phyloP scores from a whole-genome alignment of 2,329 filamentous ascomycete genomes.

The Saccharata proteae region DNA sequence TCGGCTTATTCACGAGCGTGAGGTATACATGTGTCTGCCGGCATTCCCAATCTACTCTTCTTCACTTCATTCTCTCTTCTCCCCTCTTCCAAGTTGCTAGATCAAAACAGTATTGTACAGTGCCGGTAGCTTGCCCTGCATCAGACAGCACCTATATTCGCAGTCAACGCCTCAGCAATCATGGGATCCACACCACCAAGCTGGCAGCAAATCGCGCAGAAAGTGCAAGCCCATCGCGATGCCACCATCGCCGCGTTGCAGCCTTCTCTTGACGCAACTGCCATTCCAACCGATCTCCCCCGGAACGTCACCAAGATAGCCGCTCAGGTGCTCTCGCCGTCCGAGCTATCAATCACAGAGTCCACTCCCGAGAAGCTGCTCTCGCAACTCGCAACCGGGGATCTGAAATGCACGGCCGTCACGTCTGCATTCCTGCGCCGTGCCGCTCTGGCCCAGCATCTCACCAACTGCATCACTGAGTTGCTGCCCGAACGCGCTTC shows the following conservation, averaged over 20 bases:
- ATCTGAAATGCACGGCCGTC: slow-evolving; percentile 29
- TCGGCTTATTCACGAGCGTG: too few species aligned
- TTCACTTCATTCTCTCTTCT: too few species aligned
- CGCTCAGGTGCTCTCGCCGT: slow-evolving; percentile 21
- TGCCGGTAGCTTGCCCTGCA: too few species aligned
- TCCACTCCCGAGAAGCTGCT: slow-evolving; percentile 23
- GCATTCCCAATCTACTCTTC: too few species aligned
- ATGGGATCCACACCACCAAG: slow-evolving; percentile 1
- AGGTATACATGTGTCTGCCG: too few species aligned
- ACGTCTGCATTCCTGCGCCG: slow-evolving; percentile 42
- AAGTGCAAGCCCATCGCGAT: slow-evolving; percentile 35
- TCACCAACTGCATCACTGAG: slow-evolving; percentile 33
- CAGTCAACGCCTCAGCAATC: too few species aligned
- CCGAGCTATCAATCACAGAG: slow-evolving; percentile 24
- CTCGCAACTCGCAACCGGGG: slow-evolving; percentile 14
- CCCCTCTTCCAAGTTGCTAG: too few species aligned
- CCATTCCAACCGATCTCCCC: slow-evolving; percentile 24
- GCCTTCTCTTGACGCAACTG: slow-evolving; percentile 29
- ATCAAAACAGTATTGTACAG: too few species aligned
- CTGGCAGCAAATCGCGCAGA: slow-evolving; percentile 37
- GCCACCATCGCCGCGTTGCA: slow-evolving; percentile 30
- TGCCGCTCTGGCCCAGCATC: slow-evolving; percentile 45
- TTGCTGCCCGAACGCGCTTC: slow-evolving; percentile 26
- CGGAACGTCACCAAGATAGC: slow-evolving; percentile 37
- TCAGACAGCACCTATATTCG: too few species aligned